A percentile compares a stretch with the other conserved stretches of the same genome.
phyloP scores from a whole-genome alignment of 1,284 basidiomycete genomes.

The Limonomyces culmigenus region DNA sequence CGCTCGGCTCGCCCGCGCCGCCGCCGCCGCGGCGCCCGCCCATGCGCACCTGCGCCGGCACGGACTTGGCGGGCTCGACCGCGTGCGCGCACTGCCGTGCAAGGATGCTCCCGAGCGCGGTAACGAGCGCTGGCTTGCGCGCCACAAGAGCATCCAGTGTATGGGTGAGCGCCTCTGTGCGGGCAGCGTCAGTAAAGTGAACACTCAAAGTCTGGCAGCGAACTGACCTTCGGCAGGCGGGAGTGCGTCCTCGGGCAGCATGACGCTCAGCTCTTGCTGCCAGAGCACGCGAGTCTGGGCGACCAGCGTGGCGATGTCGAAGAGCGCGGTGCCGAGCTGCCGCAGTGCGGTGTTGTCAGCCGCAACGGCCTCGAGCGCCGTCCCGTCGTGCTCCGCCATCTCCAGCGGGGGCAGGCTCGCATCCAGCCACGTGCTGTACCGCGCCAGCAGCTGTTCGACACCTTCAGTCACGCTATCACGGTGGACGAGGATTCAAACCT shows the following conservation, averaged over 20 bases:
- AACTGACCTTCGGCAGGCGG: slow-evolving; percentile 33
- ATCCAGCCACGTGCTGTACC: slow-evolving; percentile 65
- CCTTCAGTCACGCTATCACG: background rate
- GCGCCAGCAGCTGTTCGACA: slow-evolving; percentile 46
- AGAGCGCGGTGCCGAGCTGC: slow-evolving; percentile 44
- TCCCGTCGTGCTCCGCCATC: slow-evolving; percentile 23
- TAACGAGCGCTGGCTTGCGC: slow-evolving; percentile 35
- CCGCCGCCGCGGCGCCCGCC: too few relatives aligned
- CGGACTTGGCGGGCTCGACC: slow-evolving; percentile 73
- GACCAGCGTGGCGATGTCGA: slow-evolving; percentile 45
- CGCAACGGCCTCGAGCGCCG: slow-evolving; percentile 36
- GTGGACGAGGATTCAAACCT: slow-evolving; percentile 27
- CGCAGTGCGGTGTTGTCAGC: slow-evolving; percentile 44
- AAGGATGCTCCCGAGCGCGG: slow-evolving; percentile 56
- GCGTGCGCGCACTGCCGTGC: slow-evolving; percentile 71
- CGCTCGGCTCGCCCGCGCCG: slow-evolving; percentile 60
- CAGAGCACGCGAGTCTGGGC: slow-evolving; percentile 35
- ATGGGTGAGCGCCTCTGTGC: slow-evolving; percentile 37
- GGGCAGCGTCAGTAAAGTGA: slow-evolving; percentile 2
- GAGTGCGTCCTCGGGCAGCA: slow-evolving; percentile 30
- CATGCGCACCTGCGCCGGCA: slow-evolving; percentile 77
- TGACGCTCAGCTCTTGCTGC: slow-evolving; percentile 44
- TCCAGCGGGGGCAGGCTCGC: slow-evolving; percentile 24
- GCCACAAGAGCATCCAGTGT: slow-evolving; percentile 29
- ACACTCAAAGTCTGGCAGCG: background rate